Percentiles rank a stretch among this genome's conserved stretches.
These are phyloP conservation scores for Xenosphaeropsis pyriputrescens DNA, from an alignment of 2,329 filamentous ascomycete species.

Conservation along the genomic window DNA sequence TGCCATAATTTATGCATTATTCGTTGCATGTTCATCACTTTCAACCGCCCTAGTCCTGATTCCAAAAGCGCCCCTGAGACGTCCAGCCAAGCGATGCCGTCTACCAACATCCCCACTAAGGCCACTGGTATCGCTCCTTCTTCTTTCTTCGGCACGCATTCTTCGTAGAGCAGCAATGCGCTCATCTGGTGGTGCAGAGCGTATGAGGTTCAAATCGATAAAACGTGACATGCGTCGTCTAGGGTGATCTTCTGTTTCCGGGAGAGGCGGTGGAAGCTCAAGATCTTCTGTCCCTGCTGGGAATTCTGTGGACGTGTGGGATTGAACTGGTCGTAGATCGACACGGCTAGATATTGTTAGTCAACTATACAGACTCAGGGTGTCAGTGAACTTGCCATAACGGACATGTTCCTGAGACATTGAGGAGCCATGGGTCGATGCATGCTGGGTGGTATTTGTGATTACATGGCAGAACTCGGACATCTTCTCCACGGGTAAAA, in stretches of 20 bases:
- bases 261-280: constrained; percentile 25
- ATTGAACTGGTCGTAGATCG: constrained; percentile 18
- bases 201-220: constrained; percentile 39
- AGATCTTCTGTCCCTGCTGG: constrained; percentile 2
- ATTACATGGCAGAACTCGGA: constrained; percentile 50
- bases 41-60: neutral
- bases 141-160: constrained; percentile 25
- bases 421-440: constrained; percentile 56
- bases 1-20: too few species aligned
- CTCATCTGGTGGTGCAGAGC: constrained; percentile 44
- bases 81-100: too few species aligned
- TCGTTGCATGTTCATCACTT: too few species aligned
- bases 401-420: constrained; percentile 55
- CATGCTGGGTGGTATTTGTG: constrained; percentile 56
- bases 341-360: constrained; percentile 16
- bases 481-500: constrained; percentile 50
- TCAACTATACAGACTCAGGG: constrained; percentile 1
- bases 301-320: constrained; percentile 5
- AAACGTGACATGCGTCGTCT: constrained; percentile 33
- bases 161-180: constrained; percentile 44
- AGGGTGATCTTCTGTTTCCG: constrained; percentile 18
- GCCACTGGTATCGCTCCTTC: too few species aligned
- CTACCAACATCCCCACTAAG: too few species aligned
- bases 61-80: neutral
- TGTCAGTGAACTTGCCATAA: constrained; percentile 39